Conservation (phyloP, 2,329 filamentous ascomycete species). For the Colletotrichum aenigma region DNA sequence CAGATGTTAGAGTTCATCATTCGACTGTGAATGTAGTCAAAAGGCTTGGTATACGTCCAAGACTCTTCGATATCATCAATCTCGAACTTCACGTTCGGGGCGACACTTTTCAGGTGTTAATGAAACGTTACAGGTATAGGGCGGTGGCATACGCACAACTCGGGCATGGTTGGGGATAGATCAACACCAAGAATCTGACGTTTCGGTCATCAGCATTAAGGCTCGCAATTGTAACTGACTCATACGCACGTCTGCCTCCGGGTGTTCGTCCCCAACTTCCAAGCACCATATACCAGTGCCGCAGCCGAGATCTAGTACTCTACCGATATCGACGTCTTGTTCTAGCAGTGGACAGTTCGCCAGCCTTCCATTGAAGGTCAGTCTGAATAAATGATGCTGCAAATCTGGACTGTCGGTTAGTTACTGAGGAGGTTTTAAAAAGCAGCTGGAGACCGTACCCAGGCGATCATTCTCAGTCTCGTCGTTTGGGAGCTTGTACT, state of each 20-base stretch:
- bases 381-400: slow-evolving; percentile 35
- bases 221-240: not conserved
- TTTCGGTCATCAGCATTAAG: no score
- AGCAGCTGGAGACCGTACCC: not conserved
- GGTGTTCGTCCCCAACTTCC: slow-evolving; percentile 28
- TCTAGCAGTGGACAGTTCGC: not conserved
- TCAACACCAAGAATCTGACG: slow-evolving; percentile 30
- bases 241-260: slow-evolving; percentile 28
- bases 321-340: not conserved
- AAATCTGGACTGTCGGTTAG: slow-evolving; percentile 25
- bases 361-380: slow-evolving; percentile 35
- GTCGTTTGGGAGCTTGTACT: slow-evolving; percentile 29
- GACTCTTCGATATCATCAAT: slow-evolving; percentile 37
- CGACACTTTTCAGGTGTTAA: no score
- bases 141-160: slow-evolving; percentile 20
- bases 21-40: slow-evolving; percentile 34
- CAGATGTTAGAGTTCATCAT: slow-evolving; percentile 19
- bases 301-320: slow-evolving; percentile 20
- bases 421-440: no score
- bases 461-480: slow-evolving; percentile 31
- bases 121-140: no score
- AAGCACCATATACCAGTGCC: slow-evolving; percentile 3
- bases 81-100: slow-evolving; percentile 38
- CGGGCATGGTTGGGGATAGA: slow-evolving; percentile 36
- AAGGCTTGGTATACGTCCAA: slow-evolving; percentile 33